Percentiles rank a stretch among this genome's conserved stretches.
Conservation (phyloP, 495 filamentous ascomycete genomes). For the Parathielavia appendiculata region DNA sequence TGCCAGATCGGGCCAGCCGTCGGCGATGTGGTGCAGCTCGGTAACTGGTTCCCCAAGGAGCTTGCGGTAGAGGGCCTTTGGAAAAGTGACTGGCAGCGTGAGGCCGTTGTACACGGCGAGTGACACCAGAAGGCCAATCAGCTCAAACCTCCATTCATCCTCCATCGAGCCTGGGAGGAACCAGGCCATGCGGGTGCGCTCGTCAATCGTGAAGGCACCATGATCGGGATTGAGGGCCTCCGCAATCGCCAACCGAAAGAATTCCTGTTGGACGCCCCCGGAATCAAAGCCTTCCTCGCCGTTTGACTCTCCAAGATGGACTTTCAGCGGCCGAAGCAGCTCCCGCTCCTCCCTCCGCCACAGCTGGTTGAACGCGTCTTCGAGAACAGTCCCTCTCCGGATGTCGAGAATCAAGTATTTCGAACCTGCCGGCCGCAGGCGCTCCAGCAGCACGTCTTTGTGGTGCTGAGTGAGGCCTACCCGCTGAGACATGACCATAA, state of each 20-base stretch:
- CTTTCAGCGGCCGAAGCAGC: slow-evolving; percentile 77
- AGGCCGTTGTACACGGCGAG: slow-evolving; percentile 93
- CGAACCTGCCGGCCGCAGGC: slow-evolving; percentile 58
- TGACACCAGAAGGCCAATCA: slow-evolving; percentile 79
- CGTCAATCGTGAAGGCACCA: slow-evolving; percentile 70
- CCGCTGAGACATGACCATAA: slow-evolving; percentile 53
- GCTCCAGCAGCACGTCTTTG: slow-evolving; percentile 49
- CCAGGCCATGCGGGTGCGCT: slow-evolving; percentile 72
- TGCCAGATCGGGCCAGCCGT: slow-evolving; percentile 80
- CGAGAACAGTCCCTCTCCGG: slow-evolving; percentile 61
- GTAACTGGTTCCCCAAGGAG: slow-evolving; percentile 62
- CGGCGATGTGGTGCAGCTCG: slow-evolving; percentile 66
- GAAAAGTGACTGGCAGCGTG: slow-evolving; percentile 83
- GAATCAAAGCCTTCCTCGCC: slow-evolving; percentile 90
- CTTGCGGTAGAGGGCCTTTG: slow-evolving; percentile 74
- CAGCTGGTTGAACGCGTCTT: slow-evolving; percentile 79
- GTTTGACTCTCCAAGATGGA: slow-evolving; percentile 71
- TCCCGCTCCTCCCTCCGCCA: slow-evolving; percentile 81
- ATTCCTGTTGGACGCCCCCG: slow-evolving; percentile 92
- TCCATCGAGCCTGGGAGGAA: slow-evolving; percentile 77
- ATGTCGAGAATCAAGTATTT: slow-evolving; percentile 76
- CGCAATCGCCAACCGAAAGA: slow-evolving; percentile 75
- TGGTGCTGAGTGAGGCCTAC: slow-evolving; percentile 43
- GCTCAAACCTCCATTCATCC: slow-evolving; percentile 82
- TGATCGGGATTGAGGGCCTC: slow-evolving; percentile 72